phyloP scores from a whole-genome alignment of 1,284 basidiomycete genomes.

The Tilletia horrida region DNA sequence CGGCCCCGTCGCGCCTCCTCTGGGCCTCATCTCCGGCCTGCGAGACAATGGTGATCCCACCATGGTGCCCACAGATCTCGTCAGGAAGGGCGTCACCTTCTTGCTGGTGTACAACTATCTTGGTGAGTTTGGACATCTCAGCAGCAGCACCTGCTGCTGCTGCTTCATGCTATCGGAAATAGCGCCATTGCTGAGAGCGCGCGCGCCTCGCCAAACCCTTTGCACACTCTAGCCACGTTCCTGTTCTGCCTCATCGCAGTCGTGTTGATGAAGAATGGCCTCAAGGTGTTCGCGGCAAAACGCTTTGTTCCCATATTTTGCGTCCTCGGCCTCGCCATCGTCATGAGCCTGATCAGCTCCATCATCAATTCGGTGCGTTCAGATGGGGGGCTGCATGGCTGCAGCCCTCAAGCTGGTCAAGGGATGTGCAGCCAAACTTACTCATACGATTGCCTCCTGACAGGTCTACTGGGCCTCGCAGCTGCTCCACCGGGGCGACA shows the following conservation, averaged over 20 bases:
- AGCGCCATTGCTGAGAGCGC: background rate
- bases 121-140: background rate
- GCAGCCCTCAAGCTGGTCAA: too few relatives aligned
- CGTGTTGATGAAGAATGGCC: constrained; percentile 15
- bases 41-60: background rate
- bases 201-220: background rate
- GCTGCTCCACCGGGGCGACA: constrained; percentile 1
- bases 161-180: background rate
- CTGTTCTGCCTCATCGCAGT: constrained; percentile 8
- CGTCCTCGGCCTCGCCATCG: constrained; percentile 8
- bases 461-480: constrained; percentile 13
- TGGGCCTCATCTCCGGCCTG: background rate
- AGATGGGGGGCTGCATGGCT: too few relatives aligned
- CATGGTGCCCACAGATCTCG: constrained; percentile 6
- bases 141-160: background rate
- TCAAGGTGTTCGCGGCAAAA: background rate
- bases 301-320: background rate
- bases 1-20: too few relatives aligned
- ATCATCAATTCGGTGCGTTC: constrained; percentile 15
- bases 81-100: constrained; percentile 10
- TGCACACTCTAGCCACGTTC: background rate
- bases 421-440: too few relatives aligned
- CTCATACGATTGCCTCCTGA: background rate
- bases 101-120: constrained; percentile 15
- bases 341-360: constrained; percentile 10